Conservation (phyloP, 768 basidiomycete genomes). For the Suillus brevipes region DNA sequence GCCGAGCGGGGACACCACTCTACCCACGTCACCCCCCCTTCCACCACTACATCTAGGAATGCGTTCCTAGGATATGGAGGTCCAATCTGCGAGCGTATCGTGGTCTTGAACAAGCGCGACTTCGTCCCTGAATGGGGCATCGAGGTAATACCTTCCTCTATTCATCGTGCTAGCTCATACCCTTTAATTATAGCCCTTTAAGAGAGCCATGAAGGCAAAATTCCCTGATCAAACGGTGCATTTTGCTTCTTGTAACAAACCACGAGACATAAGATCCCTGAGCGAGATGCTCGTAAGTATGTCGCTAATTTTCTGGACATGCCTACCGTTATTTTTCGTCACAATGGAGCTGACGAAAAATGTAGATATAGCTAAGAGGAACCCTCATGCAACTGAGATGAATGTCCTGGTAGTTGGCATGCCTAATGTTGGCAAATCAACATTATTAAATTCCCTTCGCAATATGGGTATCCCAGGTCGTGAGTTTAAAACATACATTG, state of each 20-base stretch:
- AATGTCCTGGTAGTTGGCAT: conserved; percentile 95
- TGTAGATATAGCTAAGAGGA: conserved; percentile 66
- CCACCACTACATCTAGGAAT: conserved; percentile 30
- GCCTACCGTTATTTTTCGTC: not conserved
- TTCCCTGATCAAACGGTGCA: conserved; percentile 69
- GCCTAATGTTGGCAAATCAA: conserved; percentile 99
- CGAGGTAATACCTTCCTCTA: conserved; percentile 50
- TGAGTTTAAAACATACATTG: conserved; percentile 41
- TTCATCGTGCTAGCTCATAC: not conserved
- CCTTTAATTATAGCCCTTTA: conserved; percentile 59
- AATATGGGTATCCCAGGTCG: conserved; percentile 86
- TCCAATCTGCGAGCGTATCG: conserved; percentile 72
- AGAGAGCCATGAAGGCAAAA: conserved; percentile 64
- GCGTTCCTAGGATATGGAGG: conserved; percentile 25
- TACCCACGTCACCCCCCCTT: conserved; percentile 40
- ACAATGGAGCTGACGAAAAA: not conserved
- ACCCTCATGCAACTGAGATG: conserved; percentile 71
- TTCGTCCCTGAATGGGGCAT: conserved; percentile 87
- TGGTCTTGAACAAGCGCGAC: conserved; percentile 93
- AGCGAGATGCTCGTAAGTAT: conserved; percentile 72
- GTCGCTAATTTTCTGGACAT: conserved; percentile 33
- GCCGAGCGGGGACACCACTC: conserved; percentile 62
- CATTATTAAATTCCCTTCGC: conserved; percentile 85
- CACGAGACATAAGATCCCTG: conserved; percentile 62
- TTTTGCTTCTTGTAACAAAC: conserved; percentile 72